These are phyloP conservation scores for Iberis amara DNA, from an alignment of 441 rosid species.

Conservation along the genomic window DNA sequence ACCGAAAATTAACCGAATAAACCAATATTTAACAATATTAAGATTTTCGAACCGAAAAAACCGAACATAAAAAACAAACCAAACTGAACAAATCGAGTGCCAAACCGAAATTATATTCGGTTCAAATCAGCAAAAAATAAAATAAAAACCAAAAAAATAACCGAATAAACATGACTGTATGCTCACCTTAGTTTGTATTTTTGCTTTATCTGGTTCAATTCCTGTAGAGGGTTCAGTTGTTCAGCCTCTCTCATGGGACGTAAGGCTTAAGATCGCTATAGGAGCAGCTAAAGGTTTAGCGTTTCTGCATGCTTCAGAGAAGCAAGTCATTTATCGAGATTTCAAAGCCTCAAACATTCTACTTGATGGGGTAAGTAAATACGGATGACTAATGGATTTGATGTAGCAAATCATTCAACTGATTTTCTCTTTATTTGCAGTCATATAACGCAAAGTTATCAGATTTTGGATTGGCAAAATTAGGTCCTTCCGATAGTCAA, in stretches of 20 bases:
- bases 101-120: too few relatives aligned
- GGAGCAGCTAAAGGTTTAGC: conserved; percentile 85
- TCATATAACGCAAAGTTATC: conserved; percentile 70
- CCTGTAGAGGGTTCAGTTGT: conserved; percentile 63
- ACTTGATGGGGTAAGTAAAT: conserved; percentile 61
- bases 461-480: conserved; percentile 81
- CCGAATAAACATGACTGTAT: too few relatives aligned
- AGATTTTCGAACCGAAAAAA: too few relatives aligned
- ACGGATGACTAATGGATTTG: not conserved
- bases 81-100: too few relatives aligned
- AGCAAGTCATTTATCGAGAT: conserved; percentile 81
- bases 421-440: conserved; percentile 38
- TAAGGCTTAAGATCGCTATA: conserved; percentile 63
- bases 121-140: too few relatives aligned
- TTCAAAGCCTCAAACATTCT: conserved; percentile 86
- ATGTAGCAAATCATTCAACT: conserved; percentile 8
- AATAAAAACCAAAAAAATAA: too few relatives aligned
- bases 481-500: conserved; percentile 84
- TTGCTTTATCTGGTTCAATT: conserved; percentile 6
- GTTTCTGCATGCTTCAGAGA: conserved; percentile 68
- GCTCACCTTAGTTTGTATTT: not conserved
- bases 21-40: too few relatives aligned
- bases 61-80: too few relatives aligned
- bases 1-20: not conserved
- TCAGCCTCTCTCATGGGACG: conserved; percentile 74